Evolutionary conservation across 305 asterid genomes (phyloP), one percentile per base, ranked within the genome.

Genomic region (Rubia balearica): DNA sequence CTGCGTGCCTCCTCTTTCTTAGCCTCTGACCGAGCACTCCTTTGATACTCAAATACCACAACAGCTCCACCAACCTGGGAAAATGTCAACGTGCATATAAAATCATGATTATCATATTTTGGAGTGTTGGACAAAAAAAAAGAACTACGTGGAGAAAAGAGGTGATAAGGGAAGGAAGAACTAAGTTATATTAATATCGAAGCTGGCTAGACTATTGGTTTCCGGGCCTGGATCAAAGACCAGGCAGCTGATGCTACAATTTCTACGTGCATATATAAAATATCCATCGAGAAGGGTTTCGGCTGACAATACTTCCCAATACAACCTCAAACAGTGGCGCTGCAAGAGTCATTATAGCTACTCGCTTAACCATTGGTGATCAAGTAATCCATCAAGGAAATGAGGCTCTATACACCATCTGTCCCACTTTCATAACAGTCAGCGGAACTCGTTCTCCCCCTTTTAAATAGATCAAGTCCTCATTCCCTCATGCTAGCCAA

Each of bases 21-120:
- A 59, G 96, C 98, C 84, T 93, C 97, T 73, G 97, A 86, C 63
- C 97, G 85, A 74, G 96, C 61, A 81, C 76, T 89, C 86, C 98
- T 87, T 79, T 93, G 98, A 83, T 84, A 87, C 89, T 93, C 98
- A 84, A 93, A 89, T 65, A 74, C 75, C 74, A 90, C 78, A 40
- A 88, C 96, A 80, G 84, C 96, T 53, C 85, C 97, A 74, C 85
- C 98, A 66, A 93, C 98, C 97, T 90, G 7, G 40, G 19, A 30
- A 43, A 7, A 45, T 62, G 40, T 3, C 36, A 68, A 24, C 49
- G 49, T 22, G 70, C 22, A 2, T n/a, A 17, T 3, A 38, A 4
- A 65, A 65, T 61, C 36, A 41, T 17, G 48, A 16, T 41, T 41
- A 27, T n/a, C 7, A 40, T 65, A 2, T 41, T 41, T 42, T 6